phyloP scores from a whole-genome alignment of 352 stramenopile genomes.

The Phytophthora hybrid region DNA sequence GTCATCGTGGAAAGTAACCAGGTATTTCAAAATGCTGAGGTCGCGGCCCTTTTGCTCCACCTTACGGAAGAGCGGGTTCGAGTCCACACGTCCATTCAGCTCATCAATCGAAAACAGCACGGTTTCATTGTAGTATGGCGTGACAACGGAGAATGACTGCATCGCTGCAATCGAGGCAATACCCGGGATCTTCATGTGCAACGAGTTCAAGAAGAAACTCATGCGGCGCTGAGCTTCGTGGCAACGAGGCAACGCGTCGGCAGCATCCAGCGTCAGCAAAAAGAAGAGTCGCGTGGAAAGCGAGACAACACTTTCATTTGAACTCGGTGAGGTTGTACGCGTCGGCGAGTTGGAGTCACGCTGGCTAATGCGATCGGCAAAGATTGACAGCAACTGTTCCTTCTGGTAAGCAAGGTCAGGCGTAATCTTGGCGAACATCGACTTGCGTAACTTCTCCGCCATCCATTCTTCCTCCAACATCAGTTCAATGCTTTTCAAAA shows the following conservation, averaged over 20 bases:
- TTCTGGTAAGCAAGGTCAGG: constrained; percentile 84
- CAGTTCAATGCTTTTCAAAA: constrained; percentile 85
- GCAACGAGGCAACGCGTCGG: constrained; percentile 83
- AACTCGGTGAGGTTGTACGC: constrained; percentile 62
- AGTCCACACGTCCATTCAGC: constrained; percentile 80
- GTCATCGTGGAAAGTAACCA: constrained; percentile 89
- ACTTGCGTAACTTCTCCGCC: constrained; percentile 84
- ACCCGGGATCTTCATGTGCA: constrained; percentile 90
- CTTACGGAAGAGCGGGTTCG: constrained; percentile 88
- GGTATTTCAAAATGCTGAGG: constrained; percentile 90
- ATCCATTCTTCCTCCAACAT: constrained; percentile 92
- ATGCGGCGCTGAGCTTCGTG: constrained; percentile 89
- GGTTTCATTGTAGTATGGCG: constrained; percentile 91
- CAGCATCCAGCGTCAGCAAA: constrained; percentile 84
- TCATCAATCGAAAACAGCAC: constrained; percentile 89
- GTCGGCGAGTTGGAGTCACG: constrained; percentile 54
- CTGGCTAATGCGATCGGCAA: constrained; percentile 74
- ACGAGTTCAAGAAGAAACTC: constrained; percentile 91
- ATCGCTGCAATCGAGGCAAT: constrained; percentile 87
- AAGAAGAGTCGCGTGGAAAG: constrained; percentile 85
- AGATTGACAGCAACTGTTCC: constrained; percentile 77
- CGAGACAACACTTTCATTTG: constrained; percentile 84
- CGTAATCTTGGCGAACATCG: constrained; percentile 79
- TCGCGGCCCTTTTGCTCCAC: constrained; percentile 87
- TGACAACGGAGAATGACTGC: constrained; percentile 90